Evolutionary conservation across 225 moss, liverwort and hornwort genomes (phyloP), one percentile per base, ranked within the genome.

Genomic region (Polytrichum formosum): DNA sequence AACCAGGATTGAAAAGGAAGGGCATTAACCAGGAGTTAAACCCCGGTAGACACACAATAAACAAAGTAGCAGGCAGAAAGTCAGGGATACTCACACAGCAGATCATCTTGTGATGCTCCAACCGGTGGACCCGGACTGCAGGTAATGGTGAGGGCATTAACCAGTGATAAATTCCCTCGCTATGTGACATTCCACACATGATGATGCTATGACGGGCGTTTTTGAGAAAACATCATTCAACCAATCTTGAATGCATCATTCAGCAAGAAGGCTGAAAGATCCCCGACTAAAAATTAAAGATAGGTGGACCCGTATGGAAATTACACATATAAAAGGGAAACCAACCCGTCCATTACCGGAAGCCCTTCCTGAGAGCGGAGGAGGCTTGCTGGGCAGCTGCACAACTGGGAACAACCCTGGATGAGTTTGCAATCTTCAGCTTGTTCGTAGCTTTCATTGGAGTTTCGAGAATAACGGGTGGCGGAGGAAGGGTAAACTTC

Each of bases 341-440:
- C 69, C 28, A 16, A 25, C 26, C 26, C 28, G 3, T 4, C 16
- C 33, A 7, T 76, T 73, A 84, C 65, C 78, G 72, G 60, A 84
- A 84, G 60, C 72, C 81, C 78, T 84, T 84, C 73, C 81, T 81
- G n/a, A 81, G 81, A 55, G 73, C 78, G 55, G 84, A 78, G 53
- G 75, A 78, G 31, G 75, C 75, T 13, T 72, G 72, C 75, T 83
- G 77, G 16, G 80, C 18, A 55, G 78, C 26, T 16, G 75, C 63
- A 67, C 67, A 20, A 10, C 37, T 73, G 13, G 75, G 55, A 46
- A 70, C 37, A 13, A 46, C 13, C 37, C 37, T 46, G 37, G 37
- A 46, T 46, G 37, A 46, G 13, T 13, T 60, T 20, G 67, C 18
- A 29, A 70, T 73, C 59, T 37, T 84, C 54, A 72, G 70, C 68